Evolutionary conservation across 306 rosid genomes (phyloP).

Genomic region (Prunus fruticosa): DNA sequence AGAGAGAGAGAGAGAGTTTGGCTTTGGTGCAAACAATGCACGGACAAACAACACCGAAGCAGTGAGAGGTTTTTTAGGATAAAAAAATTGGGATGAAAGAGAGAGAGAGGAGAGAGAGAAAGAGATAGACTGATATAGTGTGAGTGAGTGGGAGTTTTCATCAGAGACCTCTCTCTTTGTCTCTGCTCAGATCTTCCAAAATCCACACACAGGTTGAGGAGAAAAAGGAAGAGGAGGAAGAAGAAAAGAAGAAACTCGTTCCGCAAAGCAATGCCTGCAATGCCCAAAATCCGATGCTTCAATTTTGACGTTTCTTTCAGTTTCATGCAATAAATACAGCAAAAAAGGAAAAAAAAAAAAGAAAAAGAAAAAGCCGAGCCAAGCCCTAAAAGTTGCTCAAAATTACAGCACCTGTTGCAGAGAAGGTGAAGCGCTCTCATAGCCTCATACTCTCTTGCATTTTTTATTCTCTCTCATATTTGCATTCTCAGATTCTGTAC

Average conservation of each 20-base stretch:
- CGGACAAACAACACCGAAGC: constrained; percentile 47
- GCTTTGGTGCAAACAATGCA: constrained; percentile 7
- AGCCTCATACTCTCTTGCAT: not conserved
- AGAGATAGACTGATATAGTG: not conserved
- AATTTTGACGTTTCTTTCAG: constrained; percentile 21
- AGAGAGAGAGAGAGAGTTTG: not conserved
- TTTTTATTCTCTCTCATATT: constrained; percentile 3
- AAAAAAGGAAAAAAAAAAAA: not conserved
- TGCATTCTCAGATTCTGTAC: constrained; percentile 14
- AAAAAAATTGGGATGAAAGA: constrained; percentile 16
- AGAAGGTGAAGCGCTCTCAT: not conserved
- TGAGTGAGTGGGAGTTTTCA: constrained; percentile 7
- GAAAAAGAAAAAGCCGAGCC: not conserved
- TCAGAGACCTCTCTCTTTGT: constrained; percentile 4
- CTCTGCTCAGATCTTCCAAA: constrained; percentile 24
- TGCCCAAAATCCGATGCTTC: constrained; percentile 35
- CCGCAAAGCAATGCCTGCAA: constrained; percentile 73
- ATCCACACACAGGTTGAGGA: not conserved
- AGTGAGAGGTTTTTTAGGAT: constrained; percentile 13
- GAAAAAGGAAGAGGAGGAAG: constrained; percentile 23
- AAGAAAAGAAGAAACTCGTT: constrained; percentile 37
- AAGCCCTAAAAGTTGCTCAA: not conserved
- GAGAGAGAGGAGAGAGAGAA: constrained; percentile 12
- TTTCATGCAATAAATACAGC: constrained; percentile 16
- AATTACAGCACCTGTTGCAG: not conserved